Evolutionary conservation across 345 rosid species (phyloP).

Genomic region (Geranium rotundifolium): DNA sequence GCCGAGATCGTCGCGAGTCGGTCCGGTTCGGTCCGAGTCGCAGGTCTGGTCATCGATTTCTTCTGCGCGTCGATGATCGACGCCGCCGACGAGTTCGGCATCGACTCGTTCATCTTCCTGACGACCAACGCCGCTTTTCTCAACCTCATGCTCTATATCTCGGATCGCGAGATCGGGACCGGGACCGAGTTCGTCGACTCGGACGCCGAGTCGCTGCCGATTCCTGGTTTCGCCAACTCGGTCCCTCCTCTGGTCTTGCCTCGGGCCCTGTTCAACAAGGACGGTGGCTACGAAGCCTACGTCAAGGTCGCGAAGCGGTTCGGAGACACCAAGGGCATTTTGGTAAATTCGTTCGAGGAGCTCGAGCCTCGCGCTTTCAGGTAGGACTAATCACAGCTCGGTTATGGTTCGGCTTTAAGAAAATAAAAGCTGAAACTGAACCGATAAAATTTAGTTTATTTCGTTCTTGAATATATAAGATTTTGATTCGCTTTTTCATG

Average conservation of each 20-base stretch:
- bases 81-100: slow-evolving; percentile 22
- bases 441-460: too few species aligned
- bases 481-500: too few species aligned
- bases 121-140: slow-evolving; percentile 27
- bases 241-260: slow-evolving; percentile 36
- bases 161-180: slow-evolving; percentile 1
- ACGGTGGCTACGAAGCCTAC: slow-evolving; percentile 26
- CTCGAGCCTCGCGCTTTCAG: slow-evolving; percentile 26
- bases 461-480: too few species aligned
- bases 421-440: too few species aligned
- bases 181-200: slow-evolving; percentile 14
- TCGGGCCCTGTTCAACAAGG: slow-evolving; percentile 5
- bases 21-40: slow-evolving; percentile 14
- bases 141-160: slow-evolving; percentile 27
- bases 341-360: slow-evolving; percentile 29
- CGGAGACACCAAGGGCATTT: slow-evolving; percentile 24
- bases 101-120: slow-evolving; percentile 38
- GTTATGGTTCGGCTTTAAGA: too few species aligned
- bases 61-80: slow-evolving; percentile 35
- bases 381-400: too few species aligned
- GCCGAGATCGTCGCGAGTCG: slow-evolving; percentile 6
- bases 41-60: slow-evolving; percentile 35
- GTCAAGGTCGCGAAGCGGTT: slow-evolving; percentile 28
- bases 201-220: slow-evolving; percentile 8
- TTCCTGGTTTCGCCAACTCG: slow-evolving; percentile 27